Evolutionary conservation across 192 early-diverging fungal species (phyloP).

Genomic region (Coemansia sp.): DNA sequence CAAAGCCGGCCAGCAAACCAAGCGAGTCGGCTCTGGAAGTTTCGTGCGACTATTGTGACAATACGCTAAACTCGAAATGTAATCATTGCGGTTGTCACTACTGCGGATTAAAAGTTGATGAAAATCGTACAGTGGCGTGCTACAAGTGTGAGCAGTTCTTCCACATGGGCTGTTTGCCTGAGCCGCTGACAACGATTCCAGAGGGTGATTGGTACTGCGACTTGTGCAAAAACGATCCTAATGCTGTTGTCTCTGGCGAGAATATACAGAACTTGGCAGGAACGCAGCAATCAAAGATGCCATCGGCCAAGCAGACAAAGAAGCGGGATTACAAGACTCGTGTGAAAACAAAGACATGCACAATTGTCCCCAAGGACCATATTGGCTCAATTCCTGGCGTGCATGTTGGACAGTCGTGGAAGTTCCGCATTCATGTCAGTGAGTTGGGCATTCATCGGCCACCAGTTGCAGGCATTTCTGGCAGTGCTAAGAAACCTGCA

Average conservation of each 20-base stretch:
- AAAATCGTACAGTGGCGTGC: conserved; percentile 55
- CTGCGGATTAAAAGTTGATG: conserved; percentile 57
- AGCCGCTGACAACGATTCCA: conserved; percentile 40
- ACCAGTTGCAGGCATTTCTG: conserved; percentile 63
- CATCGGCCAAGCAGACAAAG: conserved; percentile 55
- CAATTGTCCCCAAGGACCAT: conserved; percentile 47
- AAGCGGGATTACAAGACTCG: conserved; percentile 57
- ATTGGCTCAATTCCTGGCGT: conserved; percentile 60
- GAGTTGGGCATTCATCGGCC: conserved; percentile 63
- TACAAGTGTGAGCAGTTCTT: conserved; percentile 59
- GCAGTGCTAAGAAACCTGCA: conserved; percentile 52
- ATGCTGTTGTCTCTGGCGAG: conserved; percentile 39
- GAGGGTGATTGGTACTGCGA: conserved; percentile 55
- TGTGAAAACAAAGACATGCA: conserved; percentile 39
- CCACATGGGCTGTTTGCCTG: conserved; percentile 54
- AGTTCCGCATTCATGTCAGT: conserved; percentile 45
- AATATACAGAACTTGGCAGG: conserved; percentile 44
- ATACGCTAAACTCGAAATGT: conserved; percentile 27
- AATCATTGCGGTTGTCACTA: conserved; percentile 53
- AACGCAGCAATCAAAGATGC: conserved; percentile 48
- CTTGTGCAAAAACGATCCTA: conserved; percentile 48
- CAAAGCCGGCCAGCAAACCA: neutral
- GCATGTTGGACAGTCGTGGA: conserved; percentile 57
- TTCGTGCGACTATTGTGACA: conserved; percentile 42
- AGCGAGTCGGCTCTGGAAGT: conserved; percentile 27